Conservation (phyloP, 2,329 filamentous ascomycete species). For the Cadophora luteo-olivacea region DNA sequence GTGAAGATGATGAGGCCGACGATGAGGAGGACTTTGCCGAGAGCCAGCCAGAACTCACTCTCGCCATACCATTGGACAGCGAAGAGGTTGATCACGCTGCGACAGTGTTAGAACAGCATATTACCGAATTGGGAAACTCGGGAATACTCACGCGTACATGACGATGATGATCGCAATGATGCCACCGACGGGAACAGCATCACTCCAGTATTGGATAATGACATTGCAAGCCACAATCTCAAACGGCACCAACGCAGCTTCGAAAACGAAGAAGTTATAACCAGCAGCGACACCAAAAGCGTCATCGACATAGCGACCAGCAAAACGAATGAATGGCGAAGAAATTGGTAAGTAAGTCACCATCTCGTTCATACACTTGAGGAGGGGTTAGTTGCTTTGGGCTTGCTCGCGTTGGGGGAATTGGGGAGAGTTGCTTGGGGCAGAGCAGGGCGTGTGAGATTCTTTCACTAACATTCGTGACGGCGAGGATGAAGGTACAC, state of each 20-base stretch:
- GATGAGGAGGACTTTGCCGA: constrained; percentile 76
- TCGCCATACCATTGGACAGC: constrained; percentile 79
- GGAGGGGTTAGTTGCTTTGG: constrained; percentile 30
- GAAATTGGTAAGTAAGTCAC: constrained; percentile 79
- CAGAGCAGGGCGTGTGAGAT: constrained; percentile 3
- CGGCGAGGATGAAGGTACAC: constrained; percentile 65
- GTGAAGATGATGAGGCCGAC: constrained; percentile 58
- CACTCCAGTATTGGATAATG: constrained; percentile 57
- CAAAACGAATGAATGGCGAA: constrained; percentile 80
- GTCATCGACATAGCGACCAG: constrained; percentile 76
- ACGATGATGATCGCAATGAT: constrained; percentile 63
- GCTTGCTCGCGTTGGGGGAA: neutral
- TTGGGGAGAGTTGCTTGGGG: constrained; percentile 46
- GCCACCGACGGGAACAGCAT: constrained; percentile 50
- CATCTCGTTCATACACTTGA: constrained; percentile 69
- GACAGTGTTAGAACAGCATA: constrained; percentile 1
- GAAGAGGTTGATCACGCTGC: constrained; percentile 69
- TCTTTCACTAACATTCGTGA: constrained; percentile 57
- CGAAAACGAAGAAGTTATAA: constrained; percentile 77
- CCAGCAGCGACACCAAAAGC: constrained; percentile 76
- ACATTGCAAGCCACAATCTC: constrained; percentile 51
- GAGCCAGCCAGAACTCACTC: constrained; percentile 69
- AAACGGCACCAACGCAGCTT: constrained; percentile 57
- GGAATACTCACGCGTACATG: constrained; percentile 33
- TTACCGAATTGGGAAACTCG: neutral